These are phyloP conservation scores for Lepiota venenata DNA, from an alignment of 768 basidiomycete genomes.

Conservation along the genomic window DNA sequence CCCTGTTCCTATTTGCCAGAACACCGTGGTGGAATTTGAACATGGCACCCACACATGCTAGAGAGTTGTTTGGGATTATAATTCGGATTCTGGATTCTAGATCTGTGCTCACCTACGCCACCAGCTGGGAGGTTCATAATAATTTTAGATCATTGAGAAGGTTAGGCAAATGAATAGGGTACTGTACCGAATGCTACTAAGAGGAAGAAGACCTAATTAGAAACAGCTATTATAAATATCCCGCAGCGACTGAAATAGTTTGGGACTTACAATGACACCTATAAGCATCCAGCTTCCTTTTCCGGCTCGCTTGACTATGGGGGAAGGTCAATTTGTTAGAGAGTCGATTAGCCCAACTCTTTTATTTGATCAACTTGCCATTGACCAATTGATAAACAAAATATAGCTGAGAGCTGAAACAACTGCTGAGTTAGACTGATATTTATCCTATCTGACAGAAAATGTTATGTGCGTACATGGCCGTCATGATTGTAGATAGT, in stretches of 20 bases:
- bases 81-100: background rate
- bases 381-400: constrained; percentile 39
- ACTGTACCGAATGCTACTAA: constrained; percentile 26
- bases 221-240: background rate
- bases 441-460: too few relatives aligned
- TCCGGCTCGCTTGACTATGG: constrained; percentile 24
- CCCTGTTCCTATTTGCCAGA: constrained; percentile 23
- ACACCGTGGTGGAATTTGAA: constrained; percentile 29
- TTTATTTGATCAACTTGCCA: constrained; percentile 19
- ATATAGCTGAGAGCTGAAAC: constrained; percentile 38
- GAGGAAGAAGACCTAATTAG: constrained; percentile 20
- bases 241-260: background rate
- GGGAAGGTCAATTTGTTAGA: too few relatives aligned
- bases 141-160: background rate
- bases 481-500: constrained; percentile 37
- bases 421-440: background rate
- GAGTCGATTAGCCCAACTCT: too few relatives aligned
- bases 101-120: constrained; percentile 22
- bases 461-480: constrained; percentile 35
- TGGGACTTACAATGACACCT: constrained; percentile 21
- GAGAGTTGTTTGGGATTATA: background rate
- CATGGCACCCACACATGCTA: constrained; percentile 34
- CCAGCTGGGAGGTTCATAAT: constrained; percentile 17
- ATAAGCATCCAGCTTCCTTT: constrained; percentile 26
- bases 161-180: background rate